Evolutionary conservation across 2,329 filamentous ascomycete genomes (phyloP).

Genomic region (Claviceps paspali): DNA sequence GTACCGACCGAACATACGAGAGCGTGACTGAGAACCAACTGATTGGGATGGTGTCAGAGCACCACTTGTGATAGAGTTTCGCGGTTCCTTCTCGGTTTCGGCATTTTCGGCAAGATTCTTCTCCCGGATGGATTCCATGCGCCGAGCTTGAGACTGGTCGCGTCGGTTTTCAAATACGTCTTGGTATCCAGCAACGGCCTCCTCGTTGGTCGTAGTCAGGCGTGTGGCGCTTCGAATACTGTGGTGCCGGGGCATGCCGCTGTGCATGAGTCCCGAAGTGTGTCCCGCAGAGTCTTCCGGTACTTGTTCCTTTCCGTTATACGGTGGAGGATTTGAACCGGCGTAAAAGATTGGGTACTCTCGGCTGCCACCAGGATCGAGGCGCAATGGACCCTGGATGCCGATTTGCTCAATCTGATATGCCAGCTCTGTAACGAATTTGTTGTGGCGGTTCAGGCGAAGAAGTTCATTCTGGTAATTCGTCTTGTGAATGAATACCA

Average conservation of each 20-base stretch:
- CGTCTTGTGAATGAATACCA: conserved; percentile 95
- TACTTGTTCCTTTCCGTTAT: conserved; percentile 15
- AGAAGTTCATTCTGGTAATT: conserved; percentile 93
- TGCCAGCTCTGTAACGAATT: conserved; percentile 87
- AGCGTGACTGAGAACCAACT: background rate
- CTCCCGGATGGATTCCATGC: conserved; percentile 23
- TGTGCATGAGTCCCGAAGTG: conserved; percentile 5
- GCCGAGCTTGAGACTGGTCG: conserved; percentile 19
- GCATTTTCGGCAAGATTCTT: conserved; percentile 17
- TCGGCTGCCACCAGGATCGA: conserved; percentile 51
- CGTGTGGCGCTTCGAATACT: conserved; percentile 8
- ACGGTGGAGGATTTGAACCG: conserved; percentile 18
- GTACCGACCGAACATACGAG: background rate
- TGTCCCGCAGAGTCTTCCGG: conserved; percentile 7
- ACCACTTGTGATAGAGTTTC: background rate
- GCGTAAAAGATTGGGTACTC: conserved; percentile 49
- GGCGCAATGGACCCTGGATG: conserved; percentile 58
- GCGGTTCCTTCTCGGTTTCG: conserved; percentile 12
- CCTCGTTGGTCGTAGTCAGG: conserved; percentile 15
- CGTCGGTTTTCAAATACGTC: conserved; percentile 30
- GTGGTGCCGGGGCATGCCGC: conserved; percentile 6
- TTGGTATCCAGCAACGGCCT: conserved; percentile 24
- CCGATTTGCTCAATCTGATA: conserved; percentile 67
- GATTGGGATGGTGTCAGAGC: background rate
- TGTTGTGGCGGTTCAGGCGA: conserved; percentile 80